Evolutionary conservation across 2,329 filamentous ascomycete genomes (phyloP).

Genomic region (Geosmithia flava): DNA sequence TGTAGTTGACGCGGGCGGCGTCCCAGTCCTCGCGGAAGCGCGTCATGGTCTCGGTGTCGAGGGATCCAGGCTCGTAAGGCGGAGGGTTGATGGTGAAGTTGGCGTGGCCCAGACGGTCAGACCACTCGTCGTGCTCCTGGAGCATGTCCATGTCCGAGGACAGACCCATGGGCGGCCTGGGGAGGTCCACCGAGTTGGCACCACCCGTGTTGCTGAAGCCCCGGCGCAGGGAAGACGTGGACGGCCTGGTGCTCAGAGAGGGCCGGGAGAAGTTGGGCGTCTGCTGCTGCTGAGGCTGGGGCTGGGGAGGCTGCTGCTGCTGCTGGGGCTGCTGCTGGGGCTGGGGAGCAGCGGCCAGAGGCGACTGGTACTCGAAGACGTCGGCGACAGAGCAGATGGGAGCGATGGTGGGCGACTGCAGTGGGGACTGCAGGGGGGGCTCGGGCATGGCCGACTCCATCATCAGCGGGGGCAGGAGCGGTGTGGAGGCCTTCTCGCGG

Average conservation of each 20-base stretch:
- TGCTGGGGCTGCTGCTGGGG: constrained; percentile 13
- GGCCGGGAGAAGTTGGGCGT: constrained; percentile 28
- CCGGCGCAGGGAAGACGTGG: constrained; percentile 59
- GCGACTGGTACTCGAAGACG: neutral
- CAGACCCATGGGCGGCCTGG: neutral
- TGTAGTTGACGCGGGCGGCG: constrained; percentile 70
- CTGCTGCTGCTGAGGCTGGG: too few relatives aligned
- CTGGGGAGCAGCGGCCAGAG: constrained; percentile 16
- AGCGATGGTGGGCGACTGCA: constrained; percentile 70
- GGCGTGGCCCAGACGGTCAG: constrained; percentile 74
- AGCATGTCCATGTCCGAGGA: constrained; percentile 33
- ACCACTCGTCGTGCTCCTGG: constrained; percentile 69
- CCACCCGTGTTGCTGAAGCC: constrained; percentile 40
- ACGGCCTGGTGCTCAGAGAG: constrained; percentile 65
- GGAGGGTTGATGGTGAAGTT: constrained; percentile 82
- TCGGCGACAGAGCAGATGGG: constrained; percentile 25
- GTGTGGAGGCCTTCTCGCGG: constrained; percentile 59
- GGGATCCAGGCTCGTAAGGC: constrained; percentile 59
- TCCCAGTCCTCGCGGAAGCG: constrained; percentile 73
- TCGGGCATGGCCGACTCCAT: constrained; percentile 38
- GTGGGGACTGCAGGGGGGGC: constrained; percentile 59
- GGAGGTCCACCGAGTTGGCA: neutral
- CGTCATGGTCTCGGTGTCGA: constrained; percentile 43
- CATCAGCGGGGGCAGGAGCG: constrained; percentile 73
- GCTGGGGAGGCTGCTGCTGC: constrained; percentile 32